Percentiles rank a stretch among this genome's conserved stretches.
phyloP scores from a whole-genome alignment of 2,329 filamentous ascomycete genomes.

The Paraphaeosphaeria sporulosa region DNA sequence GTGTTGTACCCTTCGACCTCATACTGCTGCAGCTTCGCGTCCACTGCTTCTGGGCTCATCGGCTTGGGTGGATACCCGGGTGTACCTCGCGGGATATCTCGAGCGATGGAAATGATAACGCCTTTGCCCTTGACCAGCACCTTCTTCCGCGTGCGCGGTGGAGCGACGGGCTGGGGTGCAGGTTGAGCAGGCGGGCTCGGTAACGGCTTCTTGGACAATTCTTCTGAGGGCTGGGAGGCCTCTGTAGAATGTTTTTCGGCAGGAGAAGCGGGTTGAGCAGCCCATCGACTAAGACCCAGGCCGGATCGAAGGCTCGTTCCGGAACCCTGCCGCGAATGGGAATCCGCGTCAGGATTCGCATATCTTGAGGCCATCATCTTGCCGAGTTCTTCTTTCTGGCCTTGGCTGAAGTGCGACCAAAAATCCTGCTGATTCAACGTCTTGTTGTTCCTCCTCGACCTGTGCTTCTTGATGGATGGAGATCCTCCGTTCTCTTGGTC shows the following conservation, averaged over 20 bases:
- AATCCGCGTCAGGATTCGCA: constrained; percentile 42
- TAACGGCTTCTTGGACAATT: constrained; percentile 26
- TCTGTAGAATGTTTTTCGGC: constrained; percentile 25
- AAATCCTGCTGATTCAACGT: constrained; percentile 60
- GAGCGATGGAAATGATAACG: constrained; percentile 55
- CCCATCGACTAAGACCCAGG: constrained; percentile 26
- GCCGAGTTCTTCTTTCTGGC: constrained; percentile 48
- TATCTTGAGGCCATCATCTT: constrained; percentile 53
- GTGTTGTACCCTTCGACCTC: constrained; percentile 74
- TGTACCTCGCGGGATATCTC: constrained; percentile 50
- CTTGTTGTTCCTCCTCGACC: constrained; percentile 53
- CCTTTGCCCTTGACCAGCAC: constrained; percentile 56
- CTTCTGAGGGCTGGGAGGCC: constrained; percentile 28
- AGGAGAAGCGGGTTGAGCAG: constrained; percentile 32
- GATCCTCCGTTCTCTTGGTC: constrained; percentile 14
- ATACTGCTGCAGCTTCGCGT: constrained; percentile 70
- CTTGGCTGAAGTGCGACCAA: constrained; percentile 53
- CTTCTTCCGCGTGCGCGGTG: constrained; percentile 53
- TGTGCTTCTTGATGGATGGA: constrained; percentile 48
- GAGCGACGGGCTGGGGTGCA: constrained; percentile 28
- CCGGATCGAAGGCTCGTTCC: constrained; percentile 28
- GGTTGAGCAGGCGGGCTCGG: constrained; percentile 26
- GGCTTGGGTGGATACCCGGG: constrained; percentile 53
- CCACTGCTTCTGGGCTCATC: constrained; percentile 60
- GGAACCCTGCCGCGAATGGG: constrained; percentile 45